Base-by-base conservation (phyloP, 306 rosid genomes). In the Dryas octopetala region DNA sequence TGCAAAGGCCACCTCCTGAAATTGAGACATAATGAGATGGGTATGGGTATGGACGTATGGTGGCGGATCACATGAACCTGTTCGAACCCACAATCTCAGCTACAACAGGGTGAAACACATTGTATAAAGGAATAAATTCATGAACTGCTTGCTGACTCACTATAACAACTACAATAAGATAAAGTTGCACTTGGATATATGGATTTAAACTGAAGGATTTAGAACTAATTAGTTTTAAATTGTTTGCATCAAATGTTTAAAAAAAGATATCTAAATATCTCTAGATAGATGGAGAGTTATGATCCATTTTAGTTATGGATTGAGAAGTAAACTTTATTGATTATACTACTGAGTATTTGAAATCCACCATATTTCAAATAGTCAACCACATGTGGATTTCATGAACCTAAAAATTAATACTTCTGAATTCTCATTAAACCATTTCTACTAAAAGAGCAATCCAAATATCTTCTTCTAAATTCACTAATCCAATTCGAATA, bases 1-100 rank as follows among this genome's bases (percentile, higher is more conserved):
- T 43, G 44, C 44, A 71, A 43, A 43, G 38, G 75, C 51, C 62
- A 53, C 62, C 74, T n/a, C 52, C 73, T 28, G 6, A 28, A 28
- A 51, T 9, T 70, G 62, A 61, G 62, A 70, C 3, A 12, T 3
- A 11, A 12, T 2, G 2, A 12, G 67, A n/a, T 43, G 61, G 61
- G 32, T 55, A 14, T 15, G 57, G 15, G 17, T 5, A 1, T 52
- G 57, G 7, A 41, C 1, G 51, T 68, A 69, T 6, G 75, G 75
- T 55, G 62, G 51, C 4, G 5, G 50, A 70, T 40, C 50, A 70
- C 53, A 2, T 7, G 75, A 57, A 55, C 66, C 44, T 43, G 15
- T 12, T 12, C 16, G 19, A 55, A 17, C 44, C 19, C 10, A 38
- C 65, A 55, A 38, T 10, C 23, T 41, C 44, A 19, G 41, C 50